A percentile compares a stretch with the other conserved stretches of the same genome.
Evolutionary conservation across 1,139 yeast genomes (phyloP).

Genomic region (Candida tetrigidarum): DNA sequence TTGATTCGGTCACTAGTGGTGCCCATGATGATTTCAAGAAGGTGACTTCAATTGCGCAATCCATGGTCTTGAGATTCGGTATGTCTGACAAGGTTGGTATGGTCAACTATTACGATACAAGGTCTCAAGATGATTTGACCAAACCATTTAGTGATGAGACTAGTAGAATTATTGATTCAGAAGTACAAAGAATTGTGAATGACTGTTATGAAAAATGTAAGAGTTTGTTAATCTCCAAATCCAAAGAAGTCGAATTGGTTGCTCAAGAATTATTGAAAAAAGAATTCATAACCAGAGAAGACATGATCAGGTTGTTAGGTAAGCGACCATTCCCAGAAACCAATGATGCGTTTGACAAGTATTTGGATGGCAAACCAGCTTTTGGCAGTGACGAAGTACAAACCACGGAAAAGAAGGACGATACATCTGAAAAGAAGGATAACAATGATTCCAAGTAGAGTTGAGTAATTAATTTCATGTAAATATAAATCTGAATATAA

Average conservation of each 20-base stretch:
- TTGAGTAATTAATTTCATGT: conserved; percentile 5
- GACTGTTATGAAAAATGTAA: conserved; percentile 78
- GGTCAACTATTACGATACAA: conserved; percentile 62
- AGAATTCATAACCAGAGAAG: conserved; percentile 89
- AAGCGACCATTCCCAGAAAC: conserved; percentile 89
- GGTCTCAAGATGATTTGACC: conserved; percentile 66
- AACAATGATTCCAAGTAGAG: not conserved
- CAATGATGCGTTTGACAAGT: conserved; percentile 94
- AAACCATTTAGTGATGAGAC: conserved; percentile 94
- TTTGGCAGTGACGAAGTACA: conserved; percentile 30
- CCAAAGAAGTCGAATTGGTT: conserved; percentile 76
- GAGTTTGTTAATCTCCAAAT: conserved; percentile 67
- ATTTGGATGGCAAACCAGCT: conserved; percentile 52
- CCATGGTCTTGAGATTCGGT: conserved; percentile 92
- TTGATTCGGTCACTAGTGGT: conserved; percentile 89
- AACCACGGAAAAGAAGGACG: conserved; percentile 25
- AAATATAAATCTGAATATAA: conserved; percentile 2
- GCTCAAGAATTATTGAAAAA: conserved; percentile 84
- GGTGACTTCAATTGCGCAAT: conserved; percentile 92
- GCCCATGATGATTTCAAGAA: conserved; percentile 96
- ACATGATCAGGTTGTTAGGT: conserved; percentile 85
- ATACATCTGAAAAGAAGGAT: not conserved
- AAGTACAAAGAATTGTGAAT: conserved; percentile 78
- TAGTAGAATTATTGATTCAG: conserved; percentile 76
- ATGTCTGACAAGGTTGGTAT: conserved; percentile 89